Percentiles rank a stretch among this genome's conserved stretches.
Conservation (phyloP, 345 rosid species). For the Luvunga scandens region DNA sequence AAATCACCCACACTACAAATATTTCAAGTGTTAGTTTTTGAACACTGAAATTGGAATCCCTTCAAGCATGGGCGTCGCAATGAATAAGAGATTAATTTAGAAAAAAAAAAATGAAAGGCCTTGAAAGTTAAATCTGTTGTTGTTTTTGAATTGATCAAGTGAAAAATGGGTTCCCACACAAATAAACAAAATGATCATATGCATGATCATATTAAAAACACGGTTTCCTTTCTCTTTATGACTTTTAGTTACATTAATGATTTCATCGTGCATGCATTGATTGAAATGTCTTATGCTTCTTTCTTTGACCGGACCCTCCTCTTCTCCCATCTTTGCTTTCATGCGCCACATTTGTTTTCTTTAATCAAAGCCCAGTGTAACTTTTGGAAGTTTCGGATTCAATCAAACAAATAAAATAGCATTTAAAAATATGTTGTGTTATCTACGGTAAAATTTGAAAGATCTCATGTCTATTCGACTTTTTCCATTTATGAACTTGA, state of each 20-base stretch:
- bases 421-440: too few relatives aligned
- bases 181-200: conserved; percentile 15
- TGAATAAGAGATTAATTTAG: neutral
- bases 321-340: neutral
- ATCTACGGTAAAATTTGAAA: too few relatives aligned
- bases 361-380: neutral
- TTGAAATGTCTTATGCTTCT: conserved; percentile 17
- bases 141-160: neutral
- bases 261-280: conserved; percentile 7
- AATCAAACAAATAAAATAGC: neutral
- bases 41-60: neutral
- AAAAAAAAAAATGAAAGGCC: neutral
- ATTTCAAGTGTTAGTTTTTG: too few relatives aligned
- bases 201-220: conserved; percentile 17
- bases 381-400: neutral
- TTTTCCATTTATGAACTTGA: too few relatives aligned
- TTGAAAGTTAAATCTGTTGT: neutral
- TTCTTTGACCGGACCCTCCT: conserved; percentile 28
- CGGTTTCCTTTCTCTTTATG: conserved; percentile 9
- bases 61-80: neutral
- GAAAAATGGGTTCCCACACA: conserved; percentile 12
- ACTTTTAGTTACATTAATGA: conserved; percentile 19
- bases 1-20: too few relatives aligned
- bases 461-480: too few relatives aligned
- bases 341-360: neutral